Evolutionary conservation across 2,329 filamentous ascomycete genomes (phyloP), one percentile per base, ranked within the genome.

Genomic region (Ophiocordyceps polyrhachis-furcata): DNA sequence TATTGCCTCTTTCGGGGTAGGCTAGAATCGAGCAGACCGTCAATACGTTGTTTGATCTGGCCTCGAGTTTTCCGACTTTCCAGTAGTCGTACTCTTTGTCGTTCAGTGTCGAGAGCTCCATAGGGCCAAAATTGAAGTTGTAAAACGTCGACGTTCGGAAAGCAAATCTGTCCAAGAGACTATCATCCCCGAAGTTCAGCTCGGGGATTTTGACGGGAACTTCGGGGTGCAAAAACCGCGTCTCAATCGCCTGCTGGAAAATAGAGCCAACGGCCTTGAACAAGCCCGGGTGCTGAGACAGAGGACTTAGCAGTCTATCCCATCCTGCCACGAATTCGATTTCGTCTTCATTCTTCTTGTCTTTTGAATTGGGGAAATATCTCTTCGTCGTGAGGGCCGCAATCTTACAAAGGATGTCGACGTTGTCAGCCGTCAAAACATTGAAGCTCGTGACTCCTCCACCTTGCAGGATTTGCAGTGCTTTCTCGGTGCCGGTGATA

Each of bases 401-500:
- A 13, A 48, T 46, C 32, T 25, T 35, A 9, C 20, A 11, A 1
- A 48, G n/a, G 0, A 2, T 32, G 2, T 42, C 37, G 6, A 43
- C 20, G 13, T 46, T 45, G 2, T 32, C 21, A 4, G 19, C 14
- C 2, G 41, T 25, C 25, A 45, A 14, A 20, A 2, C 19, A 1
- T 41, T 19, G 11, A 50, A 47, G 0, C 74, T 78, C 13, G 54
- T 49, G 0, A 73, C 58, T 0, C 69, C 63, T 0, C 69, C 69
- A 0, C 67, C 70, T 1, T 44, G 44, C 1, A 78, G 52, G 1
- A 73, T 69, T 0, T 52, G 48, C 0, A 77, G 50, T 0, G 72
- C 69, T 29, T 68, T 55, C 50, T 78, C 73, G 0, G 70, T 73
- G 0, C 74, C 74, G 0, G 72, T 77, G 3, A 56, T 54, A 0